Evolutionary conservation across 192 early-diverging fungal genomes (phyloP), one percentile per base, ranked within the genome.

Genomic region (Rhizophagus sp.): DNA sequence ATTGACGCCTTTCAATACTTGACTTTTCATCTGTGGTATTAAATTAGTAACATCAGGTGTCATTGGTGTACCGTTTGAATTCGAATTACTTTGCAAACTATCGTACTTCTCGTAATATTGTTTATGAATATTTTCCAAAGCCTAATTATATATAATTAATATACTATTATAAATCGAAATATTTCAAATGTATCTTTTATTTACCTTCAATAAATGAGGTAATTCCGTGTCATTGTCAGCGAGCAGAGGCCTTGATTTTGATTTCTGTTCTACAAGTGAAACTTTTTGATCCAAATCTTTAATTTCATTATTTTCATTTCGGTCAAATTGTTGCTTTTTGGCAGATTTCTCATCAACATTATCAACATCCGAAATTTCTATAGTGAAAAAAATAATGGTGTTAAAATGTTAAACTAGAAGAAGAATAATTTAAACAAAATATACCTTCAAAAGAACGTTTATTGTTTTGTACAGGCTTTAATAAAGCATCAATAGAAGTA

Each of bases 61-160:
- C 11, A 62, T 64, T 67, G 30, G 68, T 75, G 75, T 36, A 0
- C 36, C 66, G 2, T 63, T 39, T 62, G 65, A 41, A 12, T 36
- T 67, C 24, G 41, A 76, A 4, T 27, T 49, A 22, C 73, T 76
- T 76, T 44, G 69, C 19, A 64, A 73, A 9, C 62, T 24, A n/a
- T 85, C 86, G 34, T 87, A 84, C 27, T 50, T 73, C 1, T 83
- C 86, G 79, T 93, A 98, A 83, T 92, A 98, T 25, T 74, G 57
- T 39, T 83, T 63, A 84, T 97, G 96, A 11, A 97, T 85, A 13
- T 86, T 63, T 41, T 85, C 80, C 13, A 98, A 88, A 71, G 94
- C 84, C 85, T 88, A 75, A 7, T 33, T 12, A 24, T 41, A 7
- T 41, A 41, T 7, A 19, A 30, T 24, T 12, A 30, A 74, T 63